Evolutionary conservation across 1,139 yeast genomes (phyloP).

Genomic region (Kurtzmaniella quercitrusa): DNA sequence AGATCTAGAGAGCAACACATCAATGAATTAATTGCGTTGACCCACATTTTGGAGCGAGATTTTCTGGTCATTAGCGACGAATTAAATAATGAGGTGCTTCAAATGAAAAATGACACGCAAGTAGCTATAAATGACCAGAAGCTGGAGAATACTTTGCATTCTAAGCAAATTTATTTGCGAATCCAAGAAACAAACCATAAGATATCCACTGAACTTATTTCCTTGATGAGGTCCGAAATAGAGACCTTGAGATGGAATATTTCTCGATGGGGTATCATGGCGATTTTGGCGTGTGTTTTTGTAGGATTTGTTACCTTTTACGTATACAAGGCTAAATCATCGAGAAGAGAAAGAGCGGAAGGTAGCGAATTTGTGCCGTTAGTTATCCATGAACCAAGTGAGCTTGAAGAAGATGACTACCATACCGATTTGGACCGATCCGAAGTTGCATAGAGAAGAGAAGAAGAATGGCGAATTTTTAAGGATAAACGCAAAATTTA

Average conservation of each 20-base stretch:
- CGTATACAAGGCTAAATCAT: conserved; percentile 25
- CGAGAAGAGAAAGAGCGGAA: conserved; percentile 20
- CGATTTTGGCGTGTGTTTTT: conserved; percentile 45
- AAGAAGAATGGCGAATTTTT: background rate
- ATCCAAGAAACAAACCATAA: conserved; percentile 85
- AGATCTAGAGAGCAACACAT: conserved; percentile 69
- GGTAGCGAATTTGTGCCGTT: conserved; percentile 39
- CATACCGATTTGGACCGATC: conserved; percentile 38
- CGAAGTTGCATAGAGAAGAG: background rate
- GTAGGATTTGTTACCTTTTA: conserved; percentile 42
- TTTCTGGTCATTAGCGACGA: conserved; percentile 73
- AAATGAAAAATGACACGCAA: conserved; percentile 68
- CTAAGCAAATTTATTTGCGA: conserved; percentile 62
- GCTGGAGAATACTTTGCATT: conserved; percentile 76
- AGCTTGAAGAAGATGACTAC: conserved; percentile 45
- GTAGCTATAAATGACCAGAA: conserved; percentile 85
- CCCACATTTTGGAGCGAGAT: conserved; percentile 69
- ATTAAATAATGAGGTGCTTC: conserved; percentile 64
- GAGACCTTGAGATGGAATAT: conserved; percentile 92
- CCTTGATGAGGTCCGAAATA: conserved; percentile 80
- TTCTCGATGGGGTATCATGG: conserved; percentile 78
- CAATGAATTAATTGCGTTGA: conserved; percentile 62
- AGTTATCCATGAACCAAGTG: conserved; percentile 46
- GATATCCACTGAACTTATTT: conserved; percentile 75
- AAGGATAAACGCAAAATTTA: too few relatives aligned